A percentile compares a stretch with the other conserved stretches of the same genome.
These are phyloP conservation scores for Camellia granthamiana DNA, from an alignment of 148 eudicot genomes.

Conservation along the genomic window DNA sequence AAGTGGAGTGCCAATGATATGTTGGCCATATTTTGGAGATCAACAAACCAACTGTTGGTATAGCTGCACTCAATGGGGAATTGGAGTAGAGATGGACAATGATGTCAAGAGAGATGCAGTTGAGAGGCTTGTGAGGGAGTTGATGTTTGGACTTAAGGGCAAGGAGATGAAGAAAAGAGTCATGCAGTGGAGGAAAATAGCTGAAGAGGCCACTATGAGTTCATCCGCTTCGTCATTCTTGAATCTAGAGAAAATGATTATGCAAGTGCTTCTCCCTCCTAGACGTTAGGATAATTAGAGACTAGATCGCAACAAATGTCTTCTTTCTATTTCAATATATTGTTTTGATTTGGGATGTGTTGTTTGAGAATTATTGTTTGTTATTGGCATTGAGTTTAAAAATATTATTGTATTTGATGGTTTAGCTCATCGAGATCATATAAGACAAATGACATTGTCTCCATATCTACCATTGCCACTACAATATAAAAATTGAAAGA, in stretches of 20 bases:
- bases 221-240: constrained; percentile 13
- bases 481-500: too few species aligned
- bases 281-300: too few species aligned
- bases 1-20: constrained; percentile 14
- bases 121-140: constrained; percentile 18
- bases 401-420: too few species aligned
- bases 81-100: constrained; percentile 18
- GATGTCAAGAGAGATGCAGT: constrained; percentile 28
- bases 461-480: too few species aligned
- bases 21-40: constrained; percentile 24
- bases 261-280: neutral
- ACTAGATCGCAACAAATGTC: too few species aligned
- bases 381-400: too few species aligned
- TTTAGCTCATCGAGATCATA: too few species aligned
- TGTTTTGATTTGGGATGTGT: too few species aligned
- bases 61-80: constrained; percentile 21
- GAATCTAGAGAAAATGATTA: constrained; percentile 15
- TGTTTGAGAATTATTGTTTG: too few species aligned
- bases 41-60: constrained; percentile 28
- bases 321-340: too few species aligned
- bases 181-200: constrained; percentile 22
- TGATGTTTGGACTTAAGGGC: constrained; percentile 23
- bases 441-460: too few species aligned
- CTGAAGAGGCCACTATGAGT: constrained; percentile 10
- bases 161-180: constrained; percentile 17